Percentiles rank a stretch among this genome's conserved stretches.
These are phyloP conservation scores for Singerocomus inundabilis DNA, from an alignment of 1,284 basidiomycete genomes.

Conservation along the genomic window DNA sequence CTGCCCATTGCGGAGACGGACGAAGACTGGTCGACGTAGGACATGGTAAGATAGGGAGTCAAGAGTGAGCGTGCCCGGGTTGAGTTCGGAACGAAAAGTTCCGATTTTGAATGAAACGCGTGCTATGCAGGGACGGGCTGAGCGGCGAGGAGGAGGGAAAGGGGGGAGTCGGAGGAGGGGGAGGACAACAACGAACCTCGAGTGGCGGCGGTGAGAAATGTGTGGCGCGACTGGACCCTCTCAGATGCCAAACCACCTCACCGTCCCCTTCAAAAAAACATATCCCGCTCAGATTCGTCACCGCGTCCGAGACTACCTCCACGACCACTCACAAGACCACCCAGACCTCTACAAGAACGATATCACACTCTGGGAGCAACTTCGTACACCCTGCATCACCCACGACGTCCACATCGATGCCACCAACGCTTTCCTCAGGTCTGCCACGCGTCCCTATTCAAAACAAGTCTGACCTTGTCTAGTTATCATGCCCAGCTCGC, in stretches of 20 bases:
- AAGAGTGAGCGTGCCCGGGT: not conserved
- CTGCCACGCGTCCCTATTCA: not conserved
- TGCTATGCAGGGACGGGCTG: constrained; percentile 37
- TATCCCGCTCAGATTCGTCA: constrained; percentile 57
- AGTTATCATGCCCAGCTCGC: constrained; percentile 90
- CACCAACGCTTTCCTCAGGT: constrained; percentile 47
- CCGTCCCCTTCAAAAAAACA: constrained; percentile 77
- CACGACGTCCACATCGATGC: constrained; percentile 59
- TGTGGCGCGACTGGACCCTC: constrained; percentile 15
- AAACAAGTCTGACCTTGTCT: constrained; percentile 20
- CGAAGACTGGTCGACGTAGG: constrained; percentile 65
- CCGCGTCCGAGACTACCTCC: constrained; percentile 68
- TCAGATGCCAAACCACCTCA: constrained; percentile 75
- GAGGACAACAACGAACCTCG: constrained; percentile 10
- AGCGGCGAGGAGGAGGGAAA: too few species aligned
- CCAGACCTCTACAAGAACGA: constrained; percentile 88
- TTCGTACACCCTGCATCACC: constrained; percentile 64
- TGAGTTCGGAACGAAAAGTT: constrained; percentile 6
- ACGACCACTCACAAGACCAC: constrained; percentile 73
- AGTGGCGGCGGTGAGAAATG: constrained; percentile 14
- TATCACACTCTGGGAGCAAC: constrained; percentile 65
- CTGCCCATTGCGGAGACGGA: constrained; percentile 65
- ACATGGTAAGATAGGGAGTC: constrained; percentile 43
- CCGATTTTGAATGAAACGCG: constrained; percentile 22
- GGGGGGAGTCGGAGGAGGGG: constrained; percentile 30